Evolutionary conservation across 805 yeast species (phyloP).

Genomic region (Metschnikowia corniflorae): DNA sequence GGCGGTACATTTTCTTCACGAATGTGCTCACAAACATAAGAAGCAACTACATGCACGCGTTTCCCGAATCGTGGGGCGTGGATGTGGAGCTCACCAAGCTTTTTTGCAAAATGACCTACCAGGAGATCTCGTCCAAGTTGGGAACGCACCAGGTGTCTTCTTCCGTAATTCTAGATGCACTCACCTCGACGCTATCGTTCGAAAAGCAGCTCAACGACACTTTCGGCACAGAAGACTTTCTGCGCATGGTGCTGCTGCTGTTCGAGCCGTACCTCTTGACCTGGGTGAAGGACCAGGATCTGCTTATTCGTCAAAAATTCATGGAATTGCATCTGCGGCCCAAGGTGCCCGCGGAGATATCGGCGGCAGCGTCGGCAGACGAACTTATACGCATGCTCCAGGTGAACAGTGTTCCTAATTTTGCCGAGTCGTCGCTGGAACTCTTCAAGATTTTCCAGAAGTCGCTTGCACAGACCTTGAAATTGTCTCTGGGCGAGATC

Average conservation of each 20-base stretch:
- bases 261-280: conserved; percentile 82
- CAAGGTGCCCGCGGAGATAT: conserved; percentile 43
- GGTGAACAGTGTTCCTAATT: conserved; percentile 53
- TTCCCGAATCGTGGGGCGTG: conserved; percentile 74
- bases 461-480: conserved; percentile 42
- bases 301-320: conserved; percentile 56
- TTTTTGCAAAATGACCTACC: conserved; percentile 67
- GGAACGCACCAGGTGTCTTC: conserved; percentile 47
- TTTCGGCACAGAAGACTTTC: conserved; percentile 47
- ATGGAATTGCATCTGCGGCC: conserved; percentile 59
- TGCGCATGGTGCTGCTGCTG: conserved; percentile 51
- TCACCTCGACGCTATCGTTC: conserved; percentile 79
- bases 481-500: conserved; percentile 16
- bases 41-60: conserved; percentile 46
- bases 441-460: conserved; percentile 75
- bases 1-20: conserved; percentile 80
- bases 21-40: conserved; percentile 62
- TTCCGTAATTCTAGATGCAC: conserved; percentile 60
- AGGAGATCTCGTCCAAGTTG: conserved; percentile 58
- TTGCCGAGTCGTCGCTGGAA: conserved; percentile 84
- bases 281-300: conserved; percentile 87
- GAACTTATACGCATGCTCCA: conserved; percentile 33
- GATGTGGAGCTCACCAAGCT: conserved; percentile 53
- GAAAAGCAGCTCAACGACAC: conserved; percentile 68
- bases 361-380: conserved; percentile 1